phyloP scores from a whole-genome alignment of 345 rosid genomes.

The Citrus maxima region DNA sequence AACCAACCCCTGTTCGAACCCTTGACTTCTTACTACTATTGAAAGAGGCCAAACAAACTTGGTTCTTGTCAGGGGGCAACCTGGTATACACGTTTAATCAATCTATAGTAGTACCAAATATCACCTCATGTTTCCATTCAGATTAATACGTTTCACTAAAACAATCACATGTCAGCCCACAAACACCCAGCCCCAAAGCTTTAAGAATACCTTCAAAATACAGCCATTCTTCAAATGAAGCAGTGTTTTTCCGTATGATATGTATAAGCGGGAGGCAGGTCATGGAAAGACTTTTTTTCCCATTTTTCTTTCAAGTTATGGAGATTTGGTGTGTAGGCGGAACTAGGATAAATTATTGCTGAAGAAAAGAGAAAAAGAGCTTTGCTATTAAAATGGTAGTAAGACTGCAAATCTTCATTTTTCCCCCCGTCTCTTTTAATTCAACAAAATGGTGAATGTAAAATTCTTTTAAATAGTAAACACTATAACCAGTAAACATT shows the following conservation, averaged over 20 bases:
- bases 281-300: not conserved
- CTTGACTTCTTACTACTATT: not conserved
- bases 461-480: not conserved
- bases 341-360: not conserved
- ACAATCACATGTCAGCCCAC: not conserved
- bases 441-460: not conserved
- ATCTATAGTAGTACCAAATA: not conserved
- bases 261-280: not conserved
- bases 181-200: not conserved
- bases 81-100: not conserved
- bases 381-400: not conserved
- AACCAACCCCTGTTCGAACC: not conserved
- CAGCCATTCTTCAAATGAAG: not conserved
- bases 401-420: not conserved
- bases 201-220: not conserved
- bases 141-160: not conserved
- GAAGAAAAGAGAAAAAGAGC: not conserved
- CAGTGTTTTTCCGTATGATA: not conserved
- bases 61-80: not conserved
- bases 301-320: too few relatives aligned
- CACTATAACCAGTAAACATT: not conserved
- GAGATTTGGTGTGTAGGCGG: too few relatives aligned
- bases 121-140: not conserved
- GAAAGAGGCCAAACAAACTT: not conserved
- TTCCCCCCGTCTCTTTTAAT: not conserved